Percentiles rank a stretch among this genome's conserved stretches.
Conservation (phyloP, 2,329 filamentous ascomycete species). For the Leptodontidium sp. region DNA sequence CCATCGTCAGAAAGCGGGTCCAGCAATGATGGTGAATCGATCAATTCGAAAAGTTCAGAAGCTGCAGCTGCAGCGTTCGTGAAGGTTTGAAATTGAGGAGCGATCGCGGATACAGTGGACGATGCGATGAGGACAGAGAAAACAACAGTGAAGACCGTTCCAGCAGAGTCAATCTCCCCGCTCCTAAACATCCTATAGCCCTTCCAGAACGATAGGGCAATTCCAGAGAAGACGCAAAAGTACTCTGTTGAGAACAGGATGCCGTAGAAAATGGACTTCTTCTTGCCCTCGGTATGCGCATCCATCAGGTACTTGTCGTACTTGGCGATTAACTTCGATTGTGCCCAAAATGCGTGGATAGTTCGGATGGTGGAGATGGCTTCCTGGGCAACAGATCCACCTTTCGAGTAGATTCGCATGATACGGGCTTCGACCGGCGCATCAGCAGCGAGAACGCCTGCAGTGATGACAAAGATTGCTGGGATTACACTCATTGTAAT, state of each 20-base stretch:
- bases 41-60: conserved; percentile 55
- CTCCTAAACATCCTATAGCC: conserved; percentile 56
- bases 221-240: conserved; percentile 57
- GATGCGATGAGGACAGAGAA: conserved; percentile 58
- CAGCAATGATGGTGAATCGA: conserved; percentile 55
- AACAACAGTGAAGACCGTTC: conserved; percentile 59
- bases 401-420: conserved; percentile 53
- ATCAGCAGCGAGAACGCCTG: conserved; percentile 54
- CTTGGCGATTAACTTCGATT: conserved; percentile 52
- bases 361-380: conserved; percentile 58
- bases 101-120: conserved; percentile 56
- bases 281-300: conserved; percentile 50
- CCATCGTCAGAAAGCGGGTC: conserved; percentile 54
- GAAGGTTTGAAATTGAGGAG: conserved; percentile 56
- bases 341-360: conserved; percentile 59
- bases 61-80: conserved; percentile 57
- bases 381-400: conserved; percentile 57
- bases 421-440: conserved; percentile 54
- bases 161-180: conserved; percentile 55
- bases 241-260: conserved; percentile 56
- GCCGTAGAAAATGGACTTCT: conserved; percentile 55
- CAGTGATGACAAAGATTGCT: conserved; percentile 50
- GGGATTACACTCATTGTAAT: conserved; percentile 27
- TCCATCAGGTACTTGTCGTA: conserved; percentile 54
- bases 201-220: conserved; percentile 61